Percentiles rank a stretch among this genome's conserved stretches.
Conservation (phyloP, 2,329 filamentous ascomycete species). For the Penicillium concentricum region DNA sequence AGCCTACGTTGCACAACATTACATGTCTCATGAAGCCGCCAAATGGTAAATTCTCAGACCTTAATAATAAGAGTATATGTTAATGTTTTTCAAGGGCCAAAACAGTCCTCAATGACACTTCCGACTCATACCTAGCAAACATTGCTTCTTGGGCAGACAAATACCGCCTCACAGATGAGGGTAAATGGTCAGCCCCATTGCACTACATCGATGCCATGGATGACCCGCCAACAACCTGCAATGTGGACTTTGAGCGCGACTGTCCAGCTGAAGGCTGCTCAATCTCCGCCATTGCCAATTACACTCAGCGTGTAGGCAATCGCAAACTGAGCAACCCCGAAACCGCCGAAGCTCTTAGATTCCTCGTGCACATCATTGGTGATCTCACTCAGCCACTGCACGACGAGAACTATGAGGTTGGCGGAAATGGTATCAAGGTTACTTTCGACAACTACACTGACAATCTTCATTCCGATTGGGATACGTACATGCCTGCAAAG, state of each 20-base stretch:
- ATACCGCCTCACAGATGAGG: slow-evolving; percentile 50
- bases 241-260: slow-evolving; percentile 52
- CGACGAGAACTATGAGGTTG: slow-evolving; percentile 58
- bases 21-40: slow-evolving; percentile 44
- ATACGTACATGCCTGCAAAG: slow-evolving; percentile 67
- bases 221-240: slow-evolving; percentile 48
- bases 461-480: slow-evolving; percentile 74
- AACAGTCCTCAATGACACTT: slow-evolving; percentile 45
- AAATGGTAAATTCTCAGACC: slow-evolving; percentile 33
- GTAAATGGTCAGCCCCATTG: slow-evolving; percentile 47
- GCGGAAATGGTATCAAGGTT: slow-evolving; percentile 69
- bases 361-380: slow-evolving; percentile 57
- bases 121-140: slow-evolving; percentile 49
- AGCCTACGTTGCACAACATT: slow-evolving; percentile 54
- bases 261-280: slow-evolving; percentile 52
- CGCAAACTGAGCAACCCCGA: slow-evolving; percentile 34
- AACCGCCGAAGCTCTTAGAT: slow-evolving; percentile 48
- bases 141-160: slow-evolving; percentile 56
- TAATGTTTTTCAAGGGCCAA: slow-evolving; percentile 29
- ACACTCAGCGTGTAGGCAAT: slow-evolving; percentile 29
- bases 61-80: not conserved
- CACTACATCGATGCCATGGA: slow-evolving; percentile 56
- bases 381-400: slow-evolving; percentile 74
- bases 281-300: slow-evolving; percentile 55
- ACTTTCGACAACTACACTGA: slow-evolving; percentile 56